Base-by-base conservation (phyloP, 2,329 filamentous ascomycete species). In the Trichoderma asperellum region DNA sequence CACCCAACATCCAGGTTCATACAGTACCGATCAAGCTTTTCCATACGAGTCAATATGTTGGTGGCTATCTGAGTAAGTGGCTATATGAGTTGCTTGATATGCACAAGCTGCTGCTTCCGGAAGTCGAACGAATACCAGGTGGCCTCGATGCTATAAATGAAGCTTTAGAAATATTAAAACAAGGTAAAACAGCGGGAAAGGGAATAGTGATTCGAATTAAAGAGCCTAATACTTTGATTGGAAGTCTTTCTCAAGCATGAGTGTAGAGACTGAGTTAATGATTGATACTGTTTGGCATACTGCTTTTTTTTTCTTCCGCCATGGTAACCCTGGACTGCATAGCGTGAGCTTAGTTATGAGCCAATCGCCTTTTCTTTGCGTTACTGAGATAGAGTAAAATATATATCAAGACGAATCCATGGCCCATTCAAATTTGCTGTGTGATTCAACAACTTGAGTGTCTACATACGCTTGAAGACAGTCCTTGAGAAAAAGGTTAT, bases 61-160 rank as follows among this genome's bases (percentile, higher is more conserved):
- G 68, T 5, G 62, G 62, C 3, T 53, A 69, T 34, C 12, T 69
- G 40, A 69, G 68, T 27, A 66, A 69, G 16, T 69, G 68, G 68
- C 43, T 69, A 2, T 67, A 69, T 5, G 68, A 69, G 32, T 43
- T 69, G 1, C 68, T 69, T 18, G 52, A 69, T 35, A 59, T 47
- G 16, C 24, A 52, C 11, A 60, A 37, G 40, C 14, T 69, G 12
- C 62, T 40, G 2, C 61, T 62, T 14, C 62, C 68, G 2, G 62
- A 58, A 12, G 62, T 67, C 3, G 60, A 67, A 18, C 56, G 57
- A 12, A 32, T 69, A 18, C 29, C 60, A 4, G 67, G 60, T 4
- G 67, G 60, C 24, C 67, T 69, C 4, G 67, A 34, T 16, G 67
- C 60, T 7, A 57, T 69, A 10, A 69, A 69, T 21, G 67, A 37